Evolutionary conservation across 257 asterid genomes (phyloP).

Genomic region (Parsonsia alboflavescens): DNA sequence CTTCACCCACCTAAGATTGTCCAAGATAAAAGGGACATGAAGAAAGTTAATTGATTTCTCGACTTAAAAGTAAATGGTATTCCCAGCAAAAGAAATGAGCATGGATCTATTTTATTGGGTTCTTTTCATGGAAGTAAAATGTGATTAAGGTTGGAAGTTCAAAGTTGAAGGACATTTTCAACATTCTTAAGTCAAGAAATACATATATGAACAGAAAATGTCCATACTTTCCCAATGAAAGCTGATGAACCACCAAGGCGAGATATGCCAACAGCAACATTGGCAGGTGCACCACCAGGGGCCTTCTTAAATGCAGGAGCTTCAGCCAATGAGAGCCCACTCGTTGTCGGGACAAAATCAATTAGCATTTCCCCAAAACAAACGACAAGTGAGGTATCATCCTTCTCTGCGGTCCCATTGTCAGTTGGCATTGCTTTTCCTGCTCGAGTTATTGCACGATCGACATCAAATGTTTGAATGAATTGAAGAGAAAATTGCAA

Average conservation of each 20-base stretch:
- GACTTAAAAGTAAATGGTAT: background rate
- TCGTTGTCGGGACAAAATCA: conserved; percentile 88
- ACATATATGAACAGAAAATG: background rate
- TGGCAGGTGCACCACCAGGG: conserved; percentile 99
- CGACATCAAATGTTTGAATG: background rate
- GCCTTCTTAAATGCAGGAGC: conserved; percentile 97
- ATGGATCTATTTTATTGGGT: too few relatives aligned
- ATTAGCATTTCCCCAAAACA: conserved; percentile 99
- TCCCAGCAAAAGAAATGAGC: background rate
- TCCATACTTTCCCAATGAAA: conserved; percentile 84
- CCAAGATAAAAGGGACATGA: background rate
- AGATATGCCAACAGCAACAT: conserved; percentile 97
- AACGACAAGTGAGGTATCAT: conserved; percentile 70
- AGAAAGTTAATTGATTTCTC: background rate
- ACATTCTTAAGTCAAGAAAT: background rate
- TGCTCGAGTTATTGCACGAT: conserved; percentile 17
- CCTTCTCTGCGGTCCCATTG: conserved; percentile 42
- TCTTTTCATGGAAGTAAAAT: background rate
- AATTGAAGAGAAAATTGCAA: background rate
- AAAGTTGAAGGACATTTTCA: background rate
- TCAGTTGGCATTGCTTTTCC: conserved; percentile 56
- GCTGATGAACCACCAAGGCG: conserved; percentile 97
- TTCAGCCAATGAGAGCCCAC: conserved; percentile 86
- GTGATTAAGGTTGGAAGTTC: background rate
- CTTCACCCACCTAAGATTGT: conserved; percentile 83